Evolutionary conservation across 345 rosid species (phyloP), one percentile per base, ranked within the genome.

Genomic region (Litchi chinensis): DNA sequence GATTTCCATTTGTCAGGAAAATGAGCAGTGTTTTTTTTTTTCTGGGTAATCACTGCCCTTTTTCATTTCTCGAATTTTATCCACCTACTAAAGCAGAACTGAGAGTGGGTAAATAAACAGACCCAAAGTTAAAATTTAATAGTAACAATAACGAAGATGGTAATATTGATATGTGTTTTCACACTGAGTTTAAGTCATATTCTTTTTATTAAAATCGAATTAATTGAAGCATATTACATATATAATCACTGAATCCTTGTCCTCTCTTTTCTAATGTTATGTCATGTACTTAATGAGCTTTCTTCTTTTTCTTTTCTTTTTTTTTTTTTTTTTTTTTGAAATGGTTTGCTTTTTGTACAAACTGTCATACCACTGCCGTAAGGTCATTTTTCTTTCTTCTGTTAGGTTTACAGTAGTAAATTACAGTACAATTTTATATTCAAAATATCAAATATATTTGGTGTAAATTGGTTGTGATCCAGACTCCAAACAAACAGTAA

Each of bases 1-100:
- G 21, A 54, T 67, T 76, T 67, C 50, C 71, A 26, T 28, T 71
- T 52, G 21, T 54, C 43, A 46, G 39, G 66, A 43, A 71, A 18
- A 5, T 73, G 66, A 54, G 39, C 65, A 71, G 18, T 13, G 52
- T 16, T 68, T 5, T 32, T 32, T 32, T 32, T 32, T 32, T 32
- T 32, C 2, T 32, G 37, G 56, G 24, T 26, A 71, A 71, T 22
- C 74, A 50, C 40, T 26, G 2, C 1, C 37, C 37, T 32, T 32
- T 32, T 2, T 32, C 70, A 66, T 37, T 13, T 8, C 0, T 16
- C 67, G 21, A 60, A 60, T 43, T 59, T 11, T 2, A 18, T 41
- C 40, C 66, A 59, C 21, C 41, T 6, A 12, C 13, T 21, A 72
- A 59, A 40, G 37, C 13, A 39, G 22, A 66, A 19, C 16, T 9